These are phyloP conservation scores for Pythium aphanidermatum DNA, from an alignment of 352 stramenopile species.

Conservation along the genomic window DNA sequence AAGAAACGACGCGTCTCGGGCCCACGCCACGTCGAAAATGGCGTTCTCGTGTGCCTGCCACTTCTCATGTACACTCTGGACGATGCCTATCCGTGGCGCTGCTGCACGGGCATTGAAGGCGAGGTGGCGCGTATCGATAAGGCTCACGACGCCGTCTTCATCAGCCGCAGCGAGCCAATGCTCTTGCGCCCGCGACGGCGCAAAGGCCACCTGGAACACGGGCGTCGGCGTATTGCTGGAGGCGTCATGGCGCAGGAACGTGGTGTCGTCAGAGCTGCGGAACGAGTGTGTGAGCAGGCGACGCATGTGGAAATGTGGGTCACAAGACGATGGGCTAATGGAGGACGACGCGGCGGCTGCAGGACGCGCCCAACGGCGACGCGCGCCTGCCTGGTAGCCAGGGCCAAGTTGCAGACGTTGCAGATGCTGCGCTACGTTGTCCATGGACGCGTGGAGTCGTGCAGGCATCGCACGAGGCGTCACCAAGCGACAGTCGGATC, in stretches of 20 bases:
- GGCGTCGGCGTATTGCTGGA: slow-evolving; percentile 19
- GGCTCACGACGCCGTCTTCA: slow-evolving; percentile 46
- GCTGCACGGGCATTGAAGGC: too few relatives aligned
- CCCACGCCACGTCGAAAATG: slow-evolving; percentile 67
- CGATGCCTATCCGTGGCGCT: not conserved
- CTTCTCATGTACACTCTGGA: not conserved
- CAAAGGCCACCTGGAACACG: slow-evolving; percentile 52
- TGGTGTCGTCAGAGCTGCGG: slow-evolving; percentile 15
- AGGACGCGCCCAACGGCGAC: too few relatives aligned
- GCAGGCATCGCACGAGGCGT: not conserved
- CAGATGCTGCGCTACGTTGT: slow-evolving; percentile 1
- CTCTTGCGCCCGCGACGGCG: not conserved
- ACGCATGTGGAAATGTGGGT: slow-evolving; percentile 6
- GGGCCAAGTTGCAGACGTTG: slow-evolving; percentile 5
- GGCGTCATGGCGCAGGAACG: slow-evolving; percentile 9
- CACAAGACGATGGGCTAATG: not conserved
- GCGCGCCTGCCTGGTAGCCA: too few relatives aligned
- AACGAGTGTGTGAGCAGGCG: slow-evolving; percentile 27
- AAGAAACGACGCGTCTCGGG: slow-evolving; percentile 36
- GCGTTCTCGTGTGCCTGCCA: slow-evolving; percentile 62
- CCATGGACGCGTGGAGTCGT: not conserved
- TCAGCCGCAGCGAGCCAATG: slow-evolving; percentile 45
- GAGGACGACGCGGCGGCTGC: not conserved
- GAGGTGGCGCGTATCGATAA: slow-evolving; percentile 29
- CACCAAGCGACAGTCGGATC: not conserved